Evolutionary conservation across 768 basidiomycete genomes (phyloP), one percentile per base, ranked within the genome.

Genomic region (Naematelia encephala): DNA sequence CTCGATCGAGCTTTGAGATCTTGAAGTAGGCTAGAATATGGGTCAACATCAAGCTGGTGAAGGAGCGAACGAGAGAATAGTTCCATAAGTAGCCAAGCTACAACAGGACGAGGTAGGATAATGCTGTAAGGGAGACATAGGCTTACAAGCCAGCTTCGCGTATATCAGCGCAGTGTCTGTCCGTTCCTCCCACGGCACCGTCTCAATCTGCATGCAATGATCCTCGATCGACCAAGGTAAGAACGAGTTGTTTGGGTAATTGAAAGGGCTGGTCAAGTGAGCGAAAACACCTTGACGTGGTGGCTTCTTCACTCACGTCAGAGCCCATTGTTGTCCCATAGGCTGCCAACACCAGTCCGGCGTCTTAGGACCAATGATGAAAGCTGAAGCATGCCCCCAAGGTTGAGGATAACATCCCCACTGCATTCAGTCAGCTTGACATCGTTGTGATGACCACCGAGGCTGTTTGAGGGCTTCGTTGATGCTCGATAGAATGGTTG

Each of bases 291-390:
- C 34, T 39, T 39, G 8, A 39, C 8, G 34, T 8, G 34, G 16
- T 16, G 16, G 16, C 16, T 8, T 39, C 34, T 8, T 8, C 34
- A 39, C 72, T 51, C 50, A 74, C 70, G 70, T 68, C n/a, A 69
- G 57, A n/a, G 61, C 65, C 73, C 73, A 75, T 46, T 66, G 59
- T 26, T 69, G 67, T 13, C 75, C 75, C 3, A 77, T 54, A 12
- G 75, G 68, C 25, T 74, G 70, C 49, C 59, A 74, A 13, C 60
- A 59, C 66, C 72, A 77, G 1, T 69, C 69, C 1, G 34, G 34
- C 8, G 34, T 39, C 16, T 39, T 39, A 16, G 34, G 34, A 39
- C 34, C 34, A 39, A 39, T 39, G 34, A 39, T 39, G 34, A 39
- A 39, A 16, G 34, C 34, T 16, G 34, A 39, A 8, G 34, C 34